phyloP scores from a whole-genome alignment of 306 rosid genomes.

The Pterocarpus macrocarpus region DNA sequence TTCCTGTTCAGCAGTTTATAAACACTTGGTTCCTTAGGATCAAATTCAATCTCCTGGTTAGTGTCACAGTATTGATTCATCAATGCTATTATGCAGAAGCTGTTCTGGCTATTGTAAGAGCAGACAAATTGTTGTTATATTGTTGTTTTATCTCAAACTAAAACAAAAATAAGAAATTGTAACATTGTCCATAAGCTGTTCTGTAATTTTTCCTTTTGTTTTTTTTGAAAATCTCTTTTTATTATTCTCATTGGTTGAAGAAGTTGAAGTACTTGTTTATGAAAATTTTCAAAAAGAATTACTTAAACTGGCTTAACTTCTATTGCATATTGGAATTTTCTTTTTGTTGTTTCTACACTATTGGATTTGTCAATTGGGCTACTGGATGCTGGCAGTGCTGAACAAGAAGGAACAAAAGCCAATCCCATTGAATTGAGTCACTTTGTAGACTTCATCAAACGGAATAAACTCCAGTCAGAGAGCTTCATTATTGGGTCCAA shows the following conservation, averaged over 20 bases:
- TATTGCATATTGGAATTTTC: conserved; percentile 14
- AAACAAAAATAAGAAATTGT: background rate
- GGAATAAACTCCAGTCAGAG: conserved; percentile 71
- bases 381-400: conserved; percentile 71
- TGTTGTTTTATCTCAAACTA: background rate
- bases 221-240: background rate
- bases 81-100: conserved; percentile 6
- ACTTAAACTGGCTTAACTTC: background rate
- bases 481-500: conserved; percentile 78
- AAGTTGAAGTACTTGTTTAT: conserved; percentile 3
- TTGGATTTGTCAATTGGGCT: conserved; percentile 43
- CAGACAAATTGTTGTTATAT: background rate
- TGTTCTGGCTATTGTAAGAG: background rate
- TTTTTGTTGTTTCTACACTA: conserved; percentile 32
- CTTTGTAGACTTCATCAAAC: conserved; percentile 70
- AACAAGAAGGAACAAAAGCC: conserved; percentile 79
- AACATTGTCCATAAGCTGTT: background rate
- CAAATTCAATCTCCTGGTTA: conserved; percentile 7
- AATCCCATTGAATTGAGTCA: conserved; percentile 74
- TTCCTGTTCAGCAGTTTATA: conserved; percentile 24
- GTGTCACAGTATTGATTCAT: conserved; percentile 2
- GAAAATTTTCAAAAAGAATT: background rate
- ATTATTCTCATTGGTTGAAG: background rate
- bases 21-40: conserved; percentile 2
- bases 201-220: background rate